These are phyloP conservation scores for Larix sibirica DNA, from an alignment of 83 land plant species.

Conservation along the genomic window DNA sequence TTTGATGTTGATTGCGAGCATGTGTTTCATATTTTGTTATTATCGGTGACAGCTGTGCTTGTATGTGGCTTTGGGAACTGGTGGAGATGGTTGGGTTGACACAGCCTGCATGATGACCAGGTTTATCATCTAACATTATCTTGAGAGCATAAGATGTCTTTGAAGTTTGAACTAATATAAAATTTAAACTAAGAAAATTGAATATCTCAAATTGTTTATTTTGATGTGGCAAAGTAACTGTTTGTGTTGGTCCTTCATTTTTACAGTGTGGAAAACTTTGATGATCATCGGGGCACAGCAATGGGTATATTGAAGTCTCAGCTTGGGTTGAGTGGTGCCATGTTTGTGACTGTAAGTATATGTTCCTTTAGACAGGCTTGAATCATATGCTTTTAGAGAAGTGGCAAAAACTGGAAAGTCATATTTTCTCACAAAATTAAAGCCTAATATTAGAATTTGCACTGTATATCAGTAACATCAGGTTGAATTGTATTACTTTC, in stretches of 20 bases:
- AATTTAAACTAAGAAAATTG: background rate
- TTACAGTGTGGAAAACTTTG: constrained; percentile 41
- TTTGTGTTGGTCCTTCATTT: background rate
- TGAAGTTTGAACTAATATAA: background rate
- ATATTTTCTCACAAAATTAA: background rate
- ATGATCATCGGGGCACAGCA: constrained; percentile 41
- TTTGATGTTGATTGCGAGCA: background rate
- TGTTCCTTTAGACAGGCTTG: background rate
- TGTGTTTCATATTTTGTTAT: background rate
- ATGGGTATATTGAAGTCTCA: constrained; percentile 53
- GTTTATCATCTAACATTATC: constrained; percentile 6
- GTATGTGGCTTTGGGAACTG: constrained; percentile 35
- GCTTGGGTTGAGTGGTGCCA: constrained; percentile 55
- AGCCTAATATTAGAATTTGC: background rate
- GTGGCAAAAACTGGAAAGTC: background rate
- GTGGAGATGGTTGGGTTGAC: constrained; percentile 52
- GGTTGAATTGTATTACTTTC: background rate
- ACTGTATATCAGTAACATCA: background rate
- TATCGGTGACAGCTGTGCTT: constrained; percentile 33
- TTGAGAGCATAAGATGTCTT: background rate
- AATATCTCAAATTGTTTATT: background rate
- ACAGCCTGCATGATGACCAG: constrained; percentile 48
- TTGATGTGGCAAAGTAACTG: background rate
- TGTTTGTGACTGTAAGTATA: constrained; percentile 49
- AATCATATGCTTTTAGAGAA: background rate